Evolutionary conservation across 2,329 filamentous ascomycete genomes (phyloP), one percentile per base, ranked within the genome.

Genomic region (Septoria petroselini): DNA sequence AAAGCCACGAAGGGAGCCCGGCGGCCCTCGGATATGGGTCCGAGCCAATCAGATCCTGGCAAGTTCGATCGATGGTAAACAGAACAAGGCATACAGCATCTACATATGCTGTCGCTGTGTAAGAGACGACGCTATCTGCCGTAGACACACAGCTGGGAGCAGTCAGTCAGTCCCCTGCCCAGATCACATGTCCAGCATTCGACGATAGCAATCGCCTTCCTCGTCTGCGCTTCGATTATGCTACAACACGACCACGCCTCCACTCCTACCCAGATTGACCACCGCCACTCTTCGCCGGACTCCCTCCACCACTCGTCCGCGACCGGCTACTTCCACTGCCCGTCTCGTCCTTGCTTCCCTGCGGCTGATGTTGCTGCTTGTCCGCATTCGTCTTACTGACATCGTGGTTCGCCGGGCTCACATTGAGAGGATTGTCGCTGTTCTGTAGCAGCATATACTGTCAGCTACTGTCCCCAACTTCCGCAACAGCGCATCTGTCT

Each of bases 371-470:
- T 54, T 65, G 52, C 6, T 54, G 56, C 60, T 61, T 68, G 66
- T 58, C 60, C 11, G 60, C 54, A 65, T 73, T 58, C 53, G 73
- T 72, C 57, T 76, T 64, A 58, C 76, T 81, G 14, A 83, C 71
- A 1, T 81, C 77, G 39, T 68, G 71, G 63, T 86, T 85, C 15
- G 78, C 81, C 0, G 81, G 79, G 57, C 78, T 82, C 18, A 79
- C 77, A 39, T 84, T 74, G 35, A 85, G 60, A 4, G 81, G 78
- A 58, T 78, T 77, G 27, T 67, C 67, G 15, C 18, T 63, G 57
- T 56, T 70, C 55, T 59, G 52, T 31, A n/a, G 3, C 39, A 19
- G 8, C 17, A 39, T 8, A 23, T 18, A 33, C 19, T 43, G 31
- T 38, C 21, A 43, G 25, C 34, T 17, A 31, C 40, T 33, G 15